Base-by-base conservation (phyloP, 1,139 yeast species). In the Suhomyces taliae region DNA sequence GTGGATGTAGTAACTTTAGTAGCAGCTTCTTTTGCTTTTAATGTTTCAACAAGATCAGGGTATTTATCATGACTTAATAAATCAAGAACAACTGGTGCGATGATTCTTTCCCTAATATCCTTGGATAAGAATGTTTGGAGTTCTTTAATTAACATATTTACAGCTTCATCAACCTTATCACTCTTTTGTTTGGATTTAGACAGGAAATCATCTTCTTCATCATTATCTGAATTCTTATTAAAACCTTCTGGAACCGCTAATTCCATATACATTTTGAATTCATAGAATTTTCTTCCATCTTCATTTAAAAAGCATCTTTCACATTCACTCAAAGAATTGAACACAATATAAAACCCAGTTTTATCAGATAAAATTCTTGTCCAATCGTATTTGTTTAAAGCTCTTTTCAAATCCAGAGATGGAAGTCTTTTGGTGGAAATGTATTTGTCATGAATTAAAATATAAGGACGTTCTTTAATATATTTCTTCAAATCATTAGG, bases 61-160 rank as follows among this genome's bases (percentile, higher is more conserved):
- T 82, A 85, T 43, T 79, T 78, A 4, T 79, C 81, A 40, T 82
- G 85, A 49, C 79, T 78, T 53, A 90, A 72, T 15, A 79, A 68
- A 33, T 84, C 86, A 45, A 87, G 73, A 14, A 90, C 79, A 1
- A 78, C 75, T 0, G 95, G 91, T 0, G 90, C 91, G 34, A 88
- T 78, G 6, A 87, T 70, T 53, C 90, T 79, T 58, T 85, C 93
- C 57, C 89, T 74, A 34, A 90, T 79, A 65, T 90, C 96, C 51
- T 86, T 85, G 34, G 83, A 69, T 44, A 90, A 65, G 45, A 85
- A 82, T 6, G 74, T 69, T 52, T 81, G 81, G 46, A 90, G 75
- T 52, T 90, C 96, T 48, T 79, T 79, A 34, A 83, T 64, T 38
- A 90, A 69, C 51, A 79, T 69, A 37, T 77, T 72, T 1, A 81